phyloP scores from a whole-genome alignment of 495 filamentous ascomycete genomes.

The Daldinia loculata region DNA sequence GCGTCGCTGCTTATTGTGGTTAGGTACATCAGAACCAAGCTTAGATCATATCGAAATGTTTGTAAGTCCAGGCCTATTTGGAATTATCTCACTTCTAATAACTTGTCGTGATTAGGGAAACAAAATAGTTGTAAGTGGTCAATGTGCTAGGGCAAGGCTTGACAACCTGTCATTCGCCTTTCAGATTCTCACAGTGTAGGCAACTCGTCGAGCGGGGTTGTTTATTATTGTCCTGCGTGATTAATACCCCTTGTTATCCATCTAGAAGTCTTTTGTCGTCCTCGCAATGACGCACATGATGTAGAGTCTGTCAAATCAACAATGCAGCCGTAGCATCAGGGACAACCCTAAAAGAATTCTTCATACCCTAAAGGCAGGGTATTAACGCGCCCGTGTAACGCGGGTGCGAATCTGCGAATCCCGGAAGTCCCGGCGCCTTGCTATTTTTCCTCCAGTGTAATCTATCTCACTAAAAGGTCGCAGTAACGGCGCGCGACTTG shows the following conservation, averaged over 20 bases:
- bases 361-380: constrained; percentile 10
- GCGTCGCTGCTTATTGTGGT: constrained; percentile 26
- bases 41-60: constrained; percentile 18
- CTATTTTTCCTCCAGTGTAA: constrained; percentile 6
- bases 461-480: constrained; percentile 15
- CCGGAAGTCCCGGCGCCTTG: constrained; percentile 28
- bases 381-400: constrained; percentile 29
- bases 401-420: constrained; percentile 18
- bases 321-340: constrained; percentile 10
- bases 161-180: constrained; percentile 21
- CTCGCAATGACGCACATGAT: neutral
- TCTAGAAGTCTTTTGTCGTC: neutral
- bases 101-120: neutral
- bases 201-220: constrained; percentile 6
- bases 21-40: constrained; percentile 16
- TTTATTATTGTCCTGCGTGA: constrained; percentile 6
- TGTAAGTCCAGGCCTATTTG: constrained; percentile 4
- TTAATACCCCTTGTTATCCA: neutral
- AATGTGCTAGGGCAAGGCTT: constrained; percentile 14
- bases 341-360: neutral
- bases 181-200: constrained; percentile 4
- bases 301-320: constrained; percentile 7
- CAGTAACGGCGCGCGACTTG: constrained; percentile 23
- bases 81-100: constrained; percentile 14
- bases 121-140: constrained; percentile 16